Evolutionary conservation across 1,284 basidiomycete genomes (phyloP).

Genomic region (Stygiomarasmius scandens): DNA sequence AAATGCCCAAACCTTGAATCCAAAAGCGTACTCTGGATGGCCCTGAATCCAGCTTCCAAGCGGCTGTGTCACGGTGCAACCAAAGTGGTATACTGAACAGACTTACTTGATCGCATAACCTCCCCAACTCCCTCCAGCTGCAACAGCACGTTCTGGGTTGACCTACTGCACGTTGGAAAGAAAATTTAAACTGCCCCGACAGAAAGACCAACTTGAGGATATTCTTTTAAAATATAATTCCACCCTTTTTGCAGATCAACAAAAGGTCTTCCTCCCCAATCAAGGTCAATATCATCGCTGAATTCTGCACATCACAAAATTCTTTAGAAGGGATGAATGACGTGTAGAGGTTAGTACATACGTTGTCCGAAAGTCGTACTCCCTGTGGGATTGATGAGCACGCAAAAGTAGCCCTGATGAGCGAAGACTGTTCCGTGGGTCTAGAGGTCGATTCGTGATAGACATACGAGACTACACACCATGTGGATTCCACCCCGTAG

Average conservation of each 20-base stretch:
- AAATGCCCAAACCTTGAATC: conserved; percentile 63
- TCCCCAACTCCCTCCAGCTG: conserved; percentile 80
- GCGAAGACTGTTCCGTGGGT: conserved; percentile 57
- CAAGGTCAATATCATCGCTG: conserved; percentile 74
- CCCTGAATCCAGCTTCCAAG: conserved; percentile 85
- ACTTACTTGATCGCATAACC: conserved; percentile 82
- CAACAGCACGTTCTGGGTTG: conserved; percentile 78
- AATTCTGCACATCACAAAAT: conserved; percentile 53
- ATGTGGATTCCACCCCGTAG: conserved; percentile 86
- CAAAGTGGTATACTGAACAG: not conserved
- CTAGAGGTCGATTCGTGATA: not conserved
- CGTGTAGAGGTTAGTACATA: conserved; percentile 25
- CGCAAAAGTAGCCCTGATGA: conserved; percentile 82
- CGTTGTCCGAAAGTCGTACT: conserved; percentile 88
- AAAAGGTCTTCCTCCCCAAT: conserved; percentile 89
- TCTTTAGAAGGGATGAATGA: not conserved
- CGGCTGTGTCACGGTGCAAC: conserved; percentile 11
- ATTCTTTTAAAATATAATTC: conserved; percentile 67
- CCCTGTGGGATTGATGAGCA: conserved; percentile 88
- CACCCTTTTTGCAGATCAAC: conserved; percentile 79
- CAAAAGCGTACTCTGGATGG: conserved; percentile 81
- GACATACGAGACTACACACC: conserved; percentile 37
- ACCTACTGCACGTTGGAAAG: conserved; percentile 50
- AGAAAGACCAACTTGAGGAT: conserved; percentile 62
- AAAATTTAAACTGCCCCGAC: not conserved